Base-by-base conservation (phyloP, 148 eudicot genomes). In the Fagopyrum tataricum region DNA sequence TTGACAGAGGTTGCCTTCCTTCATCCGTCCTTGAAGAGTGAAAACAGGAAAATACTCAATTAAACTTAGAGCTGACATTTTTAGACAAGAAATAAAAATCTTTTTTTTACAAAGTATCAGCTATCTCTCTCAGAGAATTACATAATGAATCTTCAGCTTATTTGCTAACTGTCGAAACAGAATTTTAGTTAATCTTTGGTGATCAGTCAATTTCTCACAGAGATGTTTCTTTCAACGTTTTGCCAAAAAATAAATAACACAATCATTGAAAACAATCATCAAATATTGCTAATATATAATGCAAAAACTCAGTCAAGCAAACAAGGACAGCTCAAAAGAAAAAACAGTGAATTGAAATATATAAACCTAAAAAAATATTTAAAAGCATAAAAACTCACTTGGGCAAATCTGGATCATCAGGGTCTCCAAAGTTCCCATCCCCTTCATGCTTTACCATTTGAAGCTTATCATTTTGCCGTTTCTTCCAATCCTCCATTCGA, bases 1-100 rank as follows among this genome's bases (percentile, higher is more conserved):
- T 88, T 12, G 97, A 92, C 37, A 96, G 88, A 70, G 97, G 97
- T 73, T 96, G 99, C 82, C 99, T 88, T 55, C 99, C 99, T 86
- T 92, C 97, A 80, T 96, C 99, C 96, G 85, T 88, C 90, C 99
- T 96, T 75, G 69, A 79, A 42, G 26, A 73, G 53, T 75, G 23
- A 73, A 39, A 39, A 76, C 53, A 48, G 24, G 20, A 64, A 21
- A 37, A 6, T 18, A 37, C 6, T 0, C 8, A 64, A 37, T 37
- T 37, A 1, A 64, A 26, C 68, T 62, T 31, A 18, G 55, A 58
- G 64, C 24, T 20, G 9, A 20, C 64, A 58, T 21, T 7, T n/a
- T 6, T 14, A 15, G 7, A 24, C 61, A 20, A 55, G 7, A 61
- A 9, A 61, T 26, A 61, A 23, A n/a, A 4, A 0, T 24, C 37